Conservation (phyloP, 805 yeast species). For the Cyberlindnera xylosilytica region DNA sequence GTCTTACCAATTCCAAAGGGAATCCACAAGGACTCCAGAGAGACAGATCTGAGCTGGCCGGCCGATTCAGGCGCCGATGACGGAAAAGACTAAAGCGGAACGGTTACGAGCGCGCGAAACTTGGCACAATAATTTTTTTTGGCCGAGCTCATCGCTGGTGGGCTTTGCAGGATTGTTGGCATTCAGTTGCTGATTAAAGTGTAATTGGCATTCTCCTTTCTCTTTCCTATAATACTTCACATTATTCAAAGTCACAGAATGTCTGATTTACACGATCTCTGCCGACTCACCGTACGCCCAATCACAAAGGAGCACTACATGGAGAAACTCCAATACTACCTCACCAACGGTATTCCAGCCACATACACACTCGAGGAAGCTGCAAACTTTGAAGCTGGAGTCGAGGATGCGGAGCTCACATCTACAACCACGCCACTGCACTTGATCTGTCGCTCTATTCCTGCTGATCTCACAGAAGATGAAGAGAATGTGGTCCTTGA, state of each 20-base stretch:
- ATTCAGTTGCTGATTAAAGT: too few species aligned
- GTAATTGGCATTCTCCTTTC: too few species aligned
- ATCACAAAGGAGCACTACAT: constrained; percentile 39
- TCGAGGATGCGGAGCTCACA: constrained; percentile 33
- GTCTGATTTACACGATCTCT: constrained; percentile 74
- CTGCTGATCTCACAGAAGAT: constrained; percentile 34
- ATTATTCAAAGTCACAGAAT: neutral
- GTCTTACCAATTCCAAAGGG: too few species aligned
- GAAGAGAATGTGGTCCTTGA: constrained; percentile 45
- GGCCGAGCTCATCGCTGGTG: constrained; percentile 1
- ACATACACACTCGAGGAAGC: constrained; percentile 82
- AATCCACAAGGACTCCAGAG: too few species aligned
- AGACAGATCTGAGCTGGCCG: too few species aligned
- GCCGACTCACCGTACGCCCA: constrained; percentile 50
- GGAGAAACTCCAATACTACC: constrained; percentile 40
- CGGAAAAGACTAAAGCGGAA: neutral
- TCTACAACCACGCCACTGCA: constrained; percentile 81
- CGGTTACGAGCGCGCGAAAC: constrained; percentile 2
- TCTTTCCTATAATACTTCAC: too few species aligned
- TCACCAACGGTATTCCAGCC: constrained; percentile 71
- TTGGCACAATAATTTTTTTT: neutral
- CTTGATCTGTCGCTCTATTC: constrained; percentile 53
- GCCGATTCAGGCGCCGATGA: constrained; percentile 5
- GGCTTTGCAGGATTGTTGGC: too few species aligned
- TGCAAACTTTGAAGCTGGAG: constrained; percentile 47